Conservation (phyloP, 495 filamentous ascomycete genomes). For the Chaetomium tenue region DNA sequence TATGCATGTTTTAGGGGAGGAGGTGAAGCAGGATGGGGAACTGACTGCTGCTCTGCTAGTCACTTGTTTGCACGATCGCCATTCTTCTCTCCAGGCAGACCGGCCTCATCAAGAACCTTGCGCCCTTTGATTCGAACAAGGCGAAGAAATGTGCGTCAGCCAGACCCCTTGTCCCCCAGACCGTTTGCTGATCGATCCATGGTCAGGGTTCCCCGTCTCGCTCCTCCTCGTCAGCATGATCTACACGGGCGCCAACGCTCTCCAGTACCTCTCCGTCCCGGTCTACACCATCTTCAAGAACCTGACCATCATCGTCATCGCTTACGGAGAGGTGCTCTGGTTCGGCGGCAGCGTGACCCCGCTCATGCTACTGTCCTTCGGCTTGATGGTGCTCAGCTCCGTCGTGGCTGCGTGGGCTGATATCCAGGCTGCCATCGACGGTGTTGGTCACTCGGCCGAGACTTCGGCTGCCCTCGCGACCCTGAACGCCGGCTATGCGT, state of each 20-base stretch:
- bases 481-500: conserved; percentile 92
- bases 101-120: conserved; percentile 83
- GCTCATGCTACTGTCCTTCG: conserved; percentile 91
- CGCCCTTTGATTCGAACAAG: conserved; percentile 81
- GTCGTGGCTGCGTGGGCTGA: conserved; percentile 97
- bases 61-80: conserved; percentile 83
- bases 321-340: conserved; percentile 98
- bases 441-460: conserved; percentile 55
- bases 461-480: conserved; percentile 77
- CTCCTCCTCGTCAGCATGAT: conserved; percentile 98
- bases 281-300: conserved; percentile 99
- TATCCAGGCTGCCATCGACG: conserved; percentile 79
- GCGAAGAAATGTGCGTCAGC: conserved; percentile 77
- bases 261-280: conserved; percentile 94
- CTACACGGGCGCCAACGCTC: conserved; percentile 93
- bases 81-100: conserved; percentile 80
- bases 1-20: conserved; percentile 39
- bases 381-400: conserved; percentile 94
- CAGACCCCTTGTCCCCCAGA: not conserved
- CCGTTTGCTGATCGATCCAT: conserved; percentile 28
- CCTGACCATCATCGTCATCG: conserved; percentile 96
- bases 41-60: conserved; percentile 52
- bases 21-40: not conserved
- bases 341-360: conserved; percentile 91
- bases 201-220: conserved; percentile 92